Percentiles rank a stretch among this genome's conserved stretches.
Conservation (phyloP, 306 rosid genomes). For the Quercus cerris region DNA sequence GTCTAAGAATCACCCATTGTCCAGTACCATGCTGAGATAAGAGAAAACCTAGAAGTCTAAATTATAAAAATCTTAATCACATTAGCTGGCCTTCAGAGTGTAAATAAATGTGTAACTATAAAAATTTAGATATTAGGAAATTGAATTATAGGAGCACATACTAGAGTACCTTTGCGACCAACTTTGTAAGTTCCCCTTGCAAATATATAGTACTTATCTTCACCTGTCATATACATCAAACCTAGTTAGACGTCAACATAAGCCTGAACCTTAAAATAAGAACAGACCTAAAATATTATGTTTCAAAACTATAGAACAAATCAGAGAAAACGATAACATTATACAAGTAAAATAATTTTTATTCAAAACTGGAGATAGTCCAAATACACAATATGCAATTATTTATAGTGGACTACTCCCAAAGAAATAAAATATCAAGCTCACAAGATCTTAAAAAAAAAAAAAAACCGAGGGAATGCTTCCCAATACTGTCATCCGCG, state of each 20-base stretch:
- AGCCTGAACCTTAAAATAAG: neutral
- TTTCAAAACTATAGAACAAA: neutral
- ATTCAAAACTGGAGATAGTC: too few relatives aligned
- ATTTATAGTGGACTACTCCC: too few relatives aligned
- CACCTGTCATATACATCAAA: conserved; percentile 46
- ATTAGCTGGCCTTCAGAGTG: neutral
- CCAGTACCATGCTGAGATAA: too few relatives aligned
- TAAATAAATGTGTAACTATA: neutral
- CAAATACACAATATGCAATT: too few relatives aligned
- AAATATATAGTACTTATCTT: conserved; percentile 71
- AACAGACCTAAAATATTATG: neutral
- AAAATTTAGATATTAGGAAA: neutral
- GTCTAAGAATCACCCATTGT: neutral
- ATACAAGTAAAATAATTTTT: too few relatives aligned
- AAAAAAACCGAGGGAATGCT: too few relatives aligned
- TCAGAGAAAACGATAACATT: neutral
- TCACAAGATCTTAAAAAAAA: too few relatives aligned
- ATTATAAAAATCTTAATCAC: neutral
- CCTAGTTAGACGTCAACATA: neutral
- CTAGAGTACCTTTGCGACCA: conserved; percentile 83
- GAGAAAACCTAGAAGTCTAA: neutral
- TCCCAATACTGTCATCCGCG: too few relatives aligned
- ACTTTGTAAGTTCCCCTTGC: conserved; percentile 68
- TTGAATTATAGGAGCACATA: neutral
- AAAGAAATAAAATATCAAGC: too few relatives aligned